phyloP scores from a whole-genome alignment of 805 yeast genomes.

The Dipodascus geniculatus region DNA sequence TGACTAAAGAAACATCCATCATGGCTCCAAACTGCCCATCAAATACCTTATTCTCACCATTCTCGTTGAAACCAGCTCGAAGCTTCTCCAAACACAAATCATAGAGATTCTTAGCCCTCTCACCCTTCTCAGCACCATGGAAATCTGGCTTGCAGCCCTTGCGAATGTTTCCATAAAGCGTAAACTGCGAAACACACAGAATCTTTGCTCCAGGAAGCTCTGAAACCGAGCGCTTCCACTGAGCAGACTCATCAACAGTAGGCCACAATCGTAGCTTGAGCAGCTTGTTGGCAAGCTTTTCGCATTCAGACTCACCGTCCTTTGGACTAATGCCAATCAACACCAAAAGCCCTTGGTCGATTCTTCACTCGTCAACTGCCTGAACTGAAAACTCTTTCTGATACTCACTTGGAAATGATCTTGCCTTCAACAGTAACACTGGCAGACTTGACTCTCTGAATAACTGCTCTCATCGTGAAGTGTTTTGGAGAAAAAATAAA shows the following conservation, averaged over 20 bases:
- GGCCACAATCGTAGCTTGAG: slow-evolving; percentile 63
- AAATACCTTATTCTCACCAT: slow-evolving; percentile 53
- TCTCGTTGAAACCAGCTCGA: slow-evolving; percentile 17
- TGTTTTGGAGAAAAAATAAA: too few species aligned
- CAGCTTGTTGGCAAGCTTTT: slow-evolving; percentile 55
- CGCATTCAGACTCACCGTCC: slow-evolving; percentile 68
- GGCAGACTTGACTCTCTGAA: slow-evolving; percentile 81
- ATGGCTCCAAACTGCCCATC: slow-evolving; percentile 94
- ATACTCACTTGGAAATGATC: slow-evolving; percentile 50
- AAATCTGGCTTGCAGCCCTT: slow-evolving; percentile 95
- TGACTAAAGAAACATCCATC: slow-evolving; percentile 86
- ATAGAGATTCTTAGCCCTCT: slow-evolving; percentile 37
- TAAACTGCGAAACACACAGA: slow-evolving; percentile 81
- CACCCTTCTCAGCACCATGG: slow-evolving; percentile 83
- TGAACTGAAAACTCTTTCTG: neutral
- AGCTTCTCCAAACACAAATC: slow-evolving; percentile 30
- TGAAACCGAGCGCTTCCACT: slow-evolving; percentile 64
- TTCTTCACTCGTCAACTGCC: slow-evolving; percentile 24
- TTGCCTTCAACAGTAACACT: slow-evolving; percentile 72
- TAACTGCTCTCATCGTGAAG: slow-evolving; percentile 64
- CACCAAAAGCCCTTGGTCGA: slow-evolving; percentile 62
- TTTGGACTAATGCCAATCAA: slow-evolving; percentile 74
- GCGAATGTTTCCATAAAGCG: slow-evolving; percentile 70
- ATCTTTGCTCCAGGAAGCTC: slow-evolving; percentile 60
- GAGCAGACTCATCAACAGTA: slow-evolving; percentile 49